These are phyloP conservation scores for Talaromyces stipitatus DNA, from an alignment of 495 filamentous ascomycete genomes.

Conservation along the genomic window DNA sequence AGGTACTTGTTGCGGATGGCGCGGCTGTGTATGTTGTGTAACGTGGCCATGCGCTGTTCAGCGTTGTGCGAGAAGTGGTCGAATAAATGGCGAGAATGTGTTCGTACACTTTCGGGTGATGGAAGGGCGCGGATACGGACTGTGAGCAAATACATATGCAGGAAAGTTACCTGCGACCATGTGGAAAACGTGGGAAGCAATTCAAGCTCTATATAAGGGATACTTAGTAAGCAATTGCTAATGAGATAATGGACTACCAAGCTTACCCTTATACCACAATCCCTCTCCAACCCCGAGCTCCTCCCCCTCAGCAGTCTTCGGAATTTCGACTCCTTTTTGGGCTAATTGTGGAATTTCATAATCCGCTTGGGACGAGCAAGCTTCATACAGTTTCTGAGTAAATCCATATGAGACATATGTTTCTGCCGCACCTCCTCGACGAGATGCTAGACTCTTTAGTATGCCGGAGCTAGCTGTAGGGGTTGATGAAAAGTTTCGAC, in stretches of 20 bases:
- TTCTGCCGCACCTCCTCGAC: slow-evolving; percentile 42
- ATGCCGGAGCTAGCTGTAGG: background rate
- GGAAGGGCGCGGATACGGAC: slow-evolving; percentile 75
- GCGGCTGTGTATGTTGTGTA: slow-evolving; percentile 59
- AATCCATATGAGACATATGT: slow-evolving; percentile 70
- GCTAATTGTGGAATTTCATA: slow-evolving; percentile 58
- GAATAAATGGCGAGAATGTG: slow-evolving; percentile 69
- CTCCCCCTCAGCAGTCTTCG: slow-evolving; percentile 61
- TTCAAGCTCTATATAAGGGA: slow-evolving; percentile 37
- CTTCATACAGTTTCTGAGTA: slow-evolving; percentile 70
- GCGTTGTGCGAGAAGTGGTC: slow-evolving; percentile 93
- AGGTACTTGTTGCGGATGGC: slow-evolving; percentile 73
- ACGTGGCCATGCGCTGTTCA: slow-evolving; percentile 73
- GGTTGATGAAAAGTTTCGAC: background rate
- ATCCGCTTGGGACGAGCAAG: slow-evolving; percentile 66
- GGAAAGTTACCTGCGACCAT: slow-evolving; percentile 92
- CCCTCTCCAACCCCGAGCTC: slow-evolving; percentile 67
- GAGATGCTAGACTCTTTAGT: slow-evolving; percentile 12
- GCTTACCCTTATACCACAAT: slow-evolving; percentile 79
- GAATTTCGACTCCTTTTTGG: slow-evolving; percentile 46
- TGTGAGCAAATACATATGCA: slow-evolving; percentile 91
- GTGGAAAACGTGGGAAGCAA: slow-evolving; percentile 80
- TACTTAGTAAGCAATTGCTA: background rate
- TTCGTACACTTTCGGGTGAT: slow-evolving; percentile 41
- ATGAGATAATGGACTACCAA: background rate